Conservation (phyloP, 2,329 filamentous ascomycete species). For the Laburnicola sp. region DNA sequence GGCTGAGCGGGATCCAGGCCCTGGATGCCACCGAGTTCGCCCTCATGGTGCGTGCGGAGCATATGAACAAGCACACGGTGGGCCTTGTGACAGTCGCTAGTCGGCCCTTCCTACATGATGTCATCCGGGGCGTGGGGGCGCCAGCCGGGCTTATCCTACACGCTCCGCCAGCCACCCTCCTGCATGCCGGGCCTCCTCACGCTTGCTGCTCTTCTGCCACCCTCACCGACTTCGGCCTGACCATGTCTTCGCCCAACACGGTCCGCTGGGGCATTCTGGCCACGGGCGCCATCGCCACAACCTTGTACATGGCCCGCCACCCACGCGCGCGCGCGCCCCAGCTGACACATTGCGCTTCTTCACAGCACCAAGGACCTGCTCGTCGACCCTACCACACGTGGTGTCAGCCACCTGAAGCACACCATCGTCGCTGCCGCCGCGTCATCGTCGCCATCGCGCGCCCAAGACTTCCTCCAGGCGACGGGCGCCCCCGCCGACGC, state of each 20-base stretch:
- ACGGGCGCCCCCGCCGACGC: slow-evolving; percentile 69
- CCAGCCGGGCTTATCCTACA: too few relatives aligned
- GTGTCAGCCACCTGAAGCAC: slow-evolving; percentile 73
- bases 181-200: too few relatives aligned
- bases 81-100: too few relatives aligned
- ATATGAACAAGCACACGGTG: too few relatives aligned
- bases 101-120: too few relatives aligned
- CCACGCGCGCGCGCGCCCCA: slow-evolving; percentile 16
- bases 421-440: slow-evolving; percentile 79
- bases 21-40: too few relatives aligned
- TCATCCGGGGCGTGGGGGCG: too few relatives aligned
- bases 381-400: slow-evolving; percentile 69
- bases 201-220: neutral
- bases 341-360: slow-evolving; percentile 11
- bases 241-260: slow-evolving; percentile 42
- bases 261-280: slow-evolving; percentile 53
- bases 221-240: slow-evolving; percentile 1
- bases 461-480: slow-evolving; percentile 71
- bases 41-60: too few relatives aligned
- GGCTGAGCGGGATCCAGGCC: too few relatives aligned
- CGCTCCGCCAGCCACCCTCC: too few relatives aligned
- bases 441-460: slow-evolving; percentile 70
- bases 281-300: slow-evolving; percentile 53
- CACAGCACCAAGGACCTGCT: slow-evolving; percentile 71
- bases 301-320: slow-evolving; percentile 42